Conservation (phyloP, 2,329 filamentous ascomycete genomes). For the Claviceps sp. region DNA sequence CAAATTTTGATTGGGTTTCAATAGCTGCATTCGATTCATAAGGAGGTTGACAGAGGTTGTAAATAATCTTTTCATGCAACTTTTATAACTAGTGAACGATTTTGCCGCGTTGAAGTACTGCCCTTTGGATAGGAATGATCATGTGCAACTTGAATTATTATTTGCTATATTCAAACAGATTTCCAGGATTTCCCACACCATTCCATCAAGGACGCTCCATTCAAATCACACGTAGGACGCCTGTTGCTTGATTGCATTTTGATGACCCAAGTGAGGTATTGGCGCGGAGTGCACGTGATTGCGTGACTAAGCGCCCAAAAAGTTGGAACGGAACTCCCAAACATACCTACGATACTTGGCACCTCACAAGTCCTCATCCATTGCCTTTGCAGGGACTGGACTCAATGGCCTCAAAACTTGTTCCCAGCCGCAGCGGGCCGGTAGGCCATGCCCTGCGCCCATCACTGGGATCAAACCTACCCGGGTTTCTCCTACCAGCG, state of each 20-base stretch:
- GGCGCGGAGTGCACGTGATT: constrained; percentile 4
- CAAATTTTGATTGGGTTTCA: constrained; percentile 19
- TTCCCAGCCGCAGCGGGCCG: constrained; percentile 46
- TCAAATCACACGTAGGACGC: background rate
- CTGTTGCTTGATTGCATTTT: background rate
- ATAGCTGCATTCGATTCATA: constrained; percentile 2
- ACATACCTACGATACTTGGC: too few species aligned
- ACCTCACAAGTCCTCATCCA: background rate
- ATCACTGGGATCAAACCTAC: constrained; percentile 40
- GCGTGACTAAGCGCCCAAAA: constrained; percentile 11
- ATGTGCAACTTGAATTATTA: too few species aligned
- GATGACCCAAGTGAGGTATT: background rate
- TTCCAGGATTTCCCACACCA: too few species aligned
- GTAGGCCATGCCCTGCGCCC: constrained; percentile 43
- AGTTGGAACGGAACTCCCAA: background rate
- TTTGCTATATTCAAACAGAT: too few species aligned
- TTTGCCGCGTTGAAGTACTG: background rate
- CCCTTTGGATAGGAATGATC: too few species aligned
- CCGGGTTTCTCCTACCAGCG: constrained; percentile 60
- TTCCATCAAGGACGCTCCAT: too few species aligned
- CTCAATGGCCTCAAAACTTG: constrained; percentile 44
- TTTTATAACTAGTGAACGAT: background rate
- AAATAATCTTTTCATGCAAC: background rate
- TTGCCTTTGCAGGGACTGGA: constrained; percentile 5
- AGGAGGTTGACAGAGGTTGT: background rate